These are phyloP conservation scores for Xylaria hypoxylon DNA, from an alignment of 2,329 filamentous ascomycete species.

Conservation along the genomic window DNA sequence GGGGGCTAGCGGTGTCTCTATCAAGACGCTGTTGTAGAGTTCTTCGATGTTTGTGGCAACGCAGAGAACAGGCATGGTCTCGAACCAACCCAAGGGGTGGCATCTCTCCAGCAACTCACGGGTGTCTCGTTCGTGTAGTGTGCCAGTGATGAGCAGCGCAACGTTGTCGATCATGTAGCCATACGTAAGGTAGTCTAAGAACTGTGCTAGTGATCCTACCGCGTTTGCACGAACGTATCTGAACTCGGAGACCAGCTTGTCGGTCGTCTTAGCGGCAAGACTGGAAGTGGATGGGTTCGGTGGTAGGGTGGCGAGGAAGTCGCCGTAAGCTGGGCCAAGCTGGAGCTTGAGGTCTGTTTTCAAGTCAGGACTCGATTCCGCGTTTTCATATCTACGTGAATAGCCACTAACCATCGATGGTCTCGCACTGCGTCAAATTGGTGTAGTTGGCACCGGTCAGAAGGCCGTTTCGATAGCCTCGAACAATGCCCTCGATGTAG, in stretches of 20 bases:
- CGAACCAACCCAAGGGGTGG: conserved; percentile 97
- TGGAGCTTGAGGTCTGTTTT: conserved; percentile 96
- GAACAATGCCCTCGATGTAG: conserved; percentile 97
- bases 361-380: conserved; percentile 16
- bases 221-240: conserved; percentile 95
- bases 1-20: conserved; percentile 93
- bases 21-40: conserved; percentile 96
- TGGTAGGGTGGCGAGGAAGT: conserved; percentile 92
- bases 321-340: conserved; percentile 94
- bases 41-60: conserved; percentile 99
- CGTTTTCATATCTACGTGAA: not conserved
- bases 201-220: conserved; percentile 88
- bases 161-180: conserved; percentile 99
- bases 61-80: conserved; percentile 97
- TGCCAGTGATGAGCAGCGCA: conserved; percentile 96
- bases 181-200: conserved; percentile 98
- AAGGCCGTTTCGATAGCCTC: conserved; percentile 94
- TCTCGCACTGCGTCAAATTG: conserved; percentile 98
- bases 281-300: conserved; percentile 97
- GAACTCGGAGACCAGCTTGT: conserved; percentile 98
- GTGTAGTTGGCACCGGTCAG: conserved; percentile 90
- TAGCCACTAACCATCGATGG: conserved; percentile 80
- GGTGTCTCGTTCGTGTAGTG: conserved; percentile 96
- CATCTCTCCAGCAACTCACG: conserved; percentile 94
- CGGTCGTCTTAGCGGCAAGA: conserved; percentile 93